Percentiles rank a stretch among this genome's conserved stretches.
These are phyloP conservation scores for Epithemia pelagica DNA, from an alignment of 108 stramenopile species.

Conservation along the genomic window DNA sequence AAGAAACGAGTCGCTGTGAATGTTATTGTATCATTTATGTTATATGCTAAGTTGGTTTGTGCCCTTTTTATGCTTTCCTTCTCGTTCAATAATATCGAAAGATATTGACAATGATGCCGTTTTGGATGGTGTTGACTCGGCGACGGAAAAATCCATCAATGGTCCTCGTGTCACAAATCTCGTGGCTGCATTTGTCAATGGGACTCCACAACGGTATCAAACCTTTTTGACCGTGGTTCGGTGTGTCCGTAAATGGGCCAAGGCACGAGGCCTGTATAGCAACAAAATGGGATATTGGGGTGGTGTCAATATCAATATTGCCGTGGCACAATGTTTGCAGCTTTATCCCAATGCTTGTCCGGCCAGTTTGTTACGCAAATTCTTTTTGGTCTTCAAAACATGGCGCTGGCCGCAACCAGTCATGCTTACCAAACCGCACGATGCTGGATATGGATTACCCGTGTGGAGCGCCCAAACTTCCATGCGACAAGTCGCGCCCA, in stretches of 20 bases:
- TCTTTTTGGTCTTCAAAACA: constrained; percentile 86
- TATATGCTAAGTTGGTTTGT: too few relatives aligned
- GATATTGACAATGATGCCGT: constrained; percentile 92
- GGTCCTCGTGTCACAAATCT: constrained; percentile 96
- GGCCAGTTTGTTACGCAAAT: constrained; percentile 75
- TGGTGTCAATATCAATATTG: constrained; percentile 96
- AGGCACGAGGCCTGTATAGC: constrained; percentile 91
- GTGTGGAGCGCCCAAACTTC: constrained; percentile 58
- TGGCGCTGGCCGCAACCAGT: constrained; percentile 90
- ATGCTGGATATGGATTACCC: constrained; percentile 71
- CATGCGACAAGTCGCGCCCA: constrained; percentile 84
- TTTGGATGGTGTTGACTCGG: constrained; percentile 86
- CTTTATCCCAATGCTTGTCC: constrained; percentile 88
- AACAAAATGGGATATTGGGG: constrained; percentile 99
- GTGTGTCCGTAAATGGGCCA: constrained; percentile 92
- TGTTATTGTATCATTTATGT: too few relatives aligned
- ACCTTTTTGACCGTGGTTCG: constrained; percentile 84
- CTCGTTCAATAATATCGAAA: too few relatives aligned
- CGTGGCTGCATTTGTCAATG: constrained; percentile 82
- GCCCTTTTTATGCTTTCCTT: too few relatives aligned
- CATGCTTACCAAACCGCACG: constrained; percentile 80
- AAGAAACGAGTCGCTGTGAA: too few relatives aligned
- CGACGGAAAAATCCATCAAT: constrained; percentile 91
- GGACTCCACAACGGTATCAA: constrained; percentile 70
- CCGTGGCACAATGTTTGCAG: constrained; percentile 89